phyloP scores from a whole-genome alignment of 2,329 filamentous ascomycete species.

The Parafenestella ontariensis region DNA sequence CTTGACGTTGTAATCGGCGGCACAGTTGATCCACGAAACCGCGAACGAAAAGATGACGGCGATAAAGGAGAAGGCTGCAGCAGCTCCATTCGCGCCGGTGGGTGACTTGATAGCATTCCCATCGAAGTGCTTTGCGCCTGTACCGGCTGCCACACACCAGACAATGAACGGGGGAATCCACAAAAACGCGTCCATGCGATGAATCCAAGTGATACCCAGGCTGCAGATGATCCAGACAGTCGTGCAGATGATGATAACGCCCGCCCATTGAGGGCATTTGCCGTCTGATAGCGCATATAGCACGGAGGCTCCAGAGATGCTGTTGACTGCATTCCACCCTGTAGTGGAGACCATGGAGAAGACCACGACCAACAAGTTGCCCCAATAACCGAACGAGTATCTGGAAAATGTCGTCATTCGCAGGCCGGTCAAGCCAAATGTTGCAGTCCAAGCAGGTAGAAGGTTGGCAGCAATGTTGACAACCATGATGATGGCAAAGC shows the following conservation, averaged over 20 bases:
- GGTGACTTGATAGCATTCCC: slow-evolving; percentile 31
- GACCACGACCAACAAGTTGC: slow-evolving; percentile 46
- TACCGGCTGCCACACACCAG: slow-evolving; percentile 49
- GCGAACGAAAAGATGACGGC: slow-evolving; percentile 49
- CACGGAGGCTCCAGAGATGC: slow-evolving; percentile 47
- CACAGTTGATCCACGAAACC: slow-evolving; percentile 49
- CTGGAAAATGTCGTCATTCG: slow-evolving; percentile 48
- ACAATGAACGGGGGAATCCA: slow-evolving; percentile 50
- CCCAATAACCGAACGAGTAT: slow-evolving; percentile 51
- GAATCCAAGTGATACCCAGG: slow-evolving; percentile 50
- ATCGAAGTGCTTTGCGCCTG: slow-evolving; percentile 44
- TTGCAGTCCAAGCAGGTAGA: slow-evolving; percentile 33
- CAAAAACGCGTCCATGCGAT: slow-evolving; percentile 45
- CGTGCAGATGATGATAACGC: slow-evolving; percentile 49
- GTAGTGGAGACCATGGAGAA: slow-evolving; percentile 50
- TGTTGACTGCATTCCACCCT: slow-evolving; percentile 51
- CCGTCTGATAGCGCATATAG: slow-evolving; percentile 48
- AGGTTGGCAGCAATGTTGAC: slow-evolving; percentile 45
- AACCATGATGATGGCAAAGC: slow-evolving; percentile 45
- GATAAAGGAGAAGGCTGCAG: slow-evolving; percentile 46
- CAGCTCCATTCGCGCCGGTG: slow-evolving; percentile 41
- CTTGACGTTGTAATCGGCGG: slow-evolving; percentile 49
- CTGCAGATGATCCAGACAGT: slow-evolving; percentile 48
- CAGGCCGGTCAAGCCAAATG: slow-evolving; percentile 45
- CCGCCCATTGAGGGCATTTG: slow-evolving; percentile 47